Evolutionary conservation across 768 basidiomycete genomes (phyloP).

Genomic region (Termitomyces sp.): DNA sequence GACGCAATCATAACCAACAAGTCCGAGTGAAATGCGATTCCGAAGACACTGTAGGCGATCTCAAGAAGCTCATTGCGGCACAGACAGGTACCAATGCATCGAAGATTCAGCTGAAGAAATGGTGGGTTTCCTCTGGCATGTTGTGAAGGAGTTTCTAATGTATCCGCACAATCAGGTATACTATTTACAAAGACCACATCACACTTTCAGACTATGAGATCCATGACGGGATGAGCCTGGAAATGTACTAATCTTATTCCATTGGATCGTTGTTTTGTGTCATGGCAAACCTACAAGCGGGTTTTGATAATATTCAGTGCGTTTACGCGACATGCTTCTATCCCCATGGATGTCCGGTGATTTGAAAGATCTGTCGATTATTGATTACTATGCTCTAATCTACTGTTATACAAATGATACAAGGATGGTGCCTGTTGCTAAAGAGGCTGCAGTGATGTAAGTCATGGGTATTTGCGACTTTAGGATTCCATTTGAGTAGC

Average conservation of each 20-base stretch:
- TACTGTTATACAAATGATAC: neutral
- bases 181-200: conserved; percentile 93
- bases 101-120: conserved; percentile 97
- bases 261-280: neutral
- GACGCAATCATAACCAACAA: conserved; percentile 24
- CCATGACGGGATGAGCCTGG: conserved; percentile 87
- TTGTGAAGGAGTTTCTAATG: neutral
- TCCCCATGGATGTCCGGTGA: neutral
- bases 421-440: neutral
- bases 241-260: conserved; percentile 65
- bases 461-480: neutral
- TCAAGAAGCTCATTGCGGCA: conserved; percentile 95
- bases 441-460: neutral
- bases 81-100: conserved; percentile 83
- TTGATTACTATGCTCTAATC: neutral
- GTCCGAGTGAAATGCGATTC: conserved; percentile 95
- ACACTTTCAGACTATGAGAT: conserved; percentile 91
- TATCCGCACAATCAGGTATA: conserved; percentile 58
- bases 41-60: conserved; percentile 94
- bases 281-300: neutral
- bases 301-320: neutral
- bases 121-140: conserved; percentile 42
- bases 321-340: neutral
- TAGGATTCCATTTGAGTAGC: neutral
- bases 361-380: neutral